Base-by-base conservation (phyloP, 139 green algal species). In the Chlamydomonas schloesseri region DNA sequence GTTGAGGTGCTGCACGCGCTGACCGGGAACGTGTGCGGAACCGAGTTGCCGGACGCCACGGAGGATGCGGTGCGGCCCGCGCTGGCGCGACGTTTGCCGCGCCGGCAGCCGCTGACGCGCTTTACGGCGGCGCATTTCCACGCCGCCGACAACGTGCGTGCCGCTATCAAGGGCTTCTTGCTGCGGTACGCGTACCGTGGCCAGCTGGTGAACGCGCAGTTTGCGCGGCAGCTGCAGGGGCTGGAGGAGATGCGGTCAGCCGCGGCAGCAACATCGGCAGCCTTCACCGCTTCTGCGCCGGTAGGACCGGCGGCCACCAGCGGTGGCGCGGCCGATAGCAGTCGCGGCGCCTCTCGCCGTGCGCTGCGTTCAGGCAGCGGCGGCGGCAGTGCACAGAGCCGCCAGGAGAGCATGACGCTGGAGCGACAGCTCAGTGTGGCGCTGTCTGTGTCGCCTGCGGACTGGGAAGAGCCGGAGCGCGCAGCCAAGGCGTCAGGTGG, bases 1-100 rank as follows among this genome's bases (percentile, higher is more conserved):
- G 31, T 95, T 24, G 95, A 96, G 84, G 93, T 87, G 36, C 87
- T 97, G 71, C 93, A 97, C 77, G 89, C 93, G 11, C 92, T 97
- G 31, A 87, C 92, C 21, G 92, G 93, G 29, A 73, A 89, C 26
- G 84, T 95, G 24, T 92, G 91, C 23, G 91, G 90, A 31, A 90
- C 89, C 10, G 46, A 93, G 23, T 73, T 92, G 67, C 89, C 84
- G 20, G 57, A 91, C 20, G 75, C 62, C 34, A 55, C 34, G 5
- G 69, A 87, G 36, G 64, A 84, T n/a, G 10, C 50, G 1, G 37
- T 69, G 50, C 57, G 86, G 8, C 77, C 85, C 23, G 14, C 75
- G 47, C 78, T 85, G 55, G 69, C 90, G 70, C 72, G 76, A 23
- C 46, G 68, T 34, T 2, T 68, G 76, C 57, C 78, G 84, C n/a